A percentile compares a stretch with the other conserved stretches of the same genome.
Evolutionary conservation across 2,329 filamentous ascomycete genomes (phyloP).

Genomic region (Ophiostoma sp.): DNA sequence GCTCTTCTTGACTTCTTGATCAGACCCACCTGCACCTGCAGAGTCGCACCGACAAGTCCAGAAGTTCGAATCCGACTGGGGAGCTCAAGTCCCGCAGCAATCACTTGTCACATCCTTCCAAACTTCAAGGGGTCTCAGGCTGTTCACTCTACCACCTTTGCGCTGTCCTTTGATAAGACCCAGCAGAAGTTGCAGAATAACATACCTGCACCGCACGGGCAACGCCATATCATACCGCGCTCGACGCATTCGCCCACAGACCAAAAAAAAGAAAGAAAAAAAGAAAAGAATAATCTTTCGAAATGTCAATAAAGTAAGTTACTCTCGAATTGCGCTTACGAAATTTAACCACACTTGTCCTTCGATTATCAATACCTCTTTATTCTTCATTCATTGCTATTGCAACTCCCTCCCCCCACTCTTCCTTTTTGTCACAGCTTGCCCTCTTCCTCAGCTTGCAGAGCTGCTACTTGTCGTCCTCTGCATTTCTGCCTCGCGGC

Average conservation of each 20-base stretch:
- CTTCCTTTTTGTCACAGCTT: background rate
- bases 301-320: conserved; percentile 54
- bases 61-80: conserved; percentile 30
- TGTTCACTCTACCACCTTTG: conserved; percentile 25
- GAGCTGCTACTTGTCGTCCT: background rate
- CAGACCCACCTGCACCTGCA: conserved; percentile 27
- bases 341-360: background rate
- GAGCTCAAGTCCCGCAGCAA: conserved; percentile 29
- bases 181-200: background rate
- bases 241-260: background rate
- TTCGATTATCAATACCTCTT: background rate
- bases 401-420: background rate
- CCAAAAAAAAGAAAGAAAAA: conserved; percentile 26
- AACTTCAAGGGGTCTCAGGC: conserved; percentile 1
- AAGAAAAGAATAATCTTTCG: conserved; percentile 5
- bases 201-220: background rate
- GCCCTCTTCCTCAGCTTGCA: background rate
- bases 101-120: conserved; percentile 18
- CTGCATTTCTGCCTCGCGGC: background rate
- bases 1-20: conserved; percentile 31
- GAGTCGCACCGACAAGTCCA: conserved; percentile 35
- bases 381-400: background rate
- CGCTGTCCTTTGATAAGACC: conserved; percentile 27
- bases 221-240: background rate
- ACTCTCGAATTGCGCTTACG: background rate